Evolutionary conservation across 2,329 filamentous ascomycete species (phyloP).

Genomic region (Chaetomiaceae sp.): DNA sequence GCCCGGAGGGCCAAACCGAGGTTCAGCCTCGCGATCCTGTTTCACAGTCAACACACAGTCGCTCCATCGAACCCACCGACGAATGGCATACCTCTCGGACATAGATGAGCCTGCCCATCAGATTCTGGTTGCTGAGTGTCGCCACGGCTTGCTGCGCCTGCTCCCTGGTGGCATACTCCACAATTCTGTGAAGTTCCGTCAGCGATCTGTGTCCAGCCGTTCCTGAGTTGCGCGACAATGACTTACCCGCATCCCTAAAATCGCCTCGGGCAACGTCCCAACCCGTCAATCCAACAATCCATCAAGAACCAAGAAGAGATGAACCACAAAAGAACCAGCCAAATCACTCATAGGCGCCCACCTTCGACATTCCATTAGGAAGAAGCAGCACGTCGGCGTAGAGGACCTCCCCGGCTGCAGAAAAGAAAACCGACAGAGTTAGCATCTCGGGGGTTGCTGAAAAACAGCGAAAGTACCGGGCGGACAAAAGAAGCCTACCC

Average conservation of each 20-base stretch:
- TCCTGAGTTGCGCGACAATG: neutral
- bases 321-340: conserved; percentile 77
- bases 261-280: conserved; percentile 81
- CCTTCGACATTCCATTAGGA: conserved; percentile 99
- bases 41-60: conserved; percentile 12
- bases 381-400: conserved; percentile 99
- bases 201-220: conserved; percentile 22
- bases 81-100: conserved; percentile 74
- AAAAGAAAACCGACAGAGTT: conserved; percentile 31
- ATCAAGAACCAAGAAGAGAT: conserved; percentile 58
- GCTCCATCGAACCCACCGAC: too few relatives aligned
- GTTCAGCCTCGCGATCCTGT: conserved; percentile 95
- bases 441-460: conserved; percentile 27
- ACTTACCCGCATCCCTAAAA: conserved; percentile 99
- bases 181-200: conserved; percentile 63
- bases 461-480: too few relatives aligned
- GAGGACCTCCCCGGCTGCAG: conserved; percentile 89
- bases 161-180: conserved; percentile 99
- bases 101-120: conserved; percentile 98
- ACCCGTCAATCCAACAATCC: conserved; percentile 99
- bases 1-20: conserved; percentile 80
- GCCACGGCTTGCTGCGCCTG: conserved; percentile 97
- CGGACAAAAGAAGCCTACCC: conserved; percentile 70
- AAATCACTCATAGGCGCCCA: conserved; percentile 90
- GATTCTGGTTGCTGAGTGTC: conserved; percentile 96